phyloP scores from a whole-genome alignment of 805 yeast genomes.

The Kodamaea fukazawae region DNA sequence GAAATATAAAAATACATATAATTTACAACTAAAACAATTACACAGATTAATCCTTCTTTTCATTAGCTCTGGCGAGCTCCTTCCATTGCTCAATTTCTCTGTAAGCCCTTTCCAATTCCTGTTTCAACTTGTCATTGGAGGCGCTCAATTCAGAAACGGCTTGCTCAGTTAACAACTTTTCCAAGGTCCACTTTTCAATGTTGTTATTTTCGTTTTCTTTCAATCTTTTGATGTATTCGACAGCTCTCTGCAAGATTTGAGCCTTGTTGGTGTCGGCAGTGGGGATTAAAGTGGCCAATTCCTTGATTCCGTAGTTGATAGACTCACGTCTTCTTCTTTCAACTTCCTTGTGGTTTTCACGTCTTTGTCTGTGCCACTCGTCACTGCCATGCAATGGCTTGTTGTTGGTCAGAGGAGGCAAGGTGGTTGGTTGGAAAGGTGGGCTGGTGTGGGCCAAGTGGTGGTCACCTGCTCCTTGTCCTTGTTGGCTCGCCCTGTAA shows the following conservation, averaged over 20 bases:
- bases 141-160: slow-evolving; percentile 81
- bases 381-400: slow-evolving; percentile 74
- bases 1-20: slow-evolving; percentile 3
- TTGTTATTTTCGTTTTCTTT: slow-evolving; percentile 87
- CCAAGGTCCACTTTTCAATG: slow-evolving; percentile 93
- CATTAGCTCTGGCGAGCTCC: slow-evolving; percentile 28
- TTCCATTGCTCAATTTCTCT: slow-evolving; percentile 88
- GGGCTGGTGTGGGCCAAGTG: slow-evolving; percentile 15
- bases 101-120: slow-evolving; percentile 87
- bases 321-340: slow-evolving; percentile 89
- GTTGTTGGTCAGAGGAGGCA: slow-evolving; percentile 20
- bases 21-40: background rate
- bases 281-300: slow-evolving; percentile 74
- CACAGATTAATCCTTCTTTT: slow-evolving; percentile 12
- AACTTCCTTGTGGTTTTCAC: slow-evolving; percentile 92
- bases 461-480: slow-evolving; percentile 11
- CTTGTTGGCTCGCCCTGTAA: slow-evolving; percentile 17
- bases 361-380: slow-evolving; percentile 80
- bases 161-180: slow-evolving; percentile 88
- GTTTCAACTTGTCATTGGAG: slow-evolving; percentile 82
- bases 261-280: slow-evolving; percentile 87
- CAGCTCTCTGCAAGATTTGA: slow-evolving; percentile 82
- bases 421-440: slow-evolving; percentile 35
- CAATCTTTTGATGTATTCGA: slow-evolving; percentile 83
- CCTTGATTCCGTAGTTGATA: slow-evolving; percentile 83